Conservation (phyloP, 176 grass and related monocot genomes). For the Pharus latifolius region DNA sequence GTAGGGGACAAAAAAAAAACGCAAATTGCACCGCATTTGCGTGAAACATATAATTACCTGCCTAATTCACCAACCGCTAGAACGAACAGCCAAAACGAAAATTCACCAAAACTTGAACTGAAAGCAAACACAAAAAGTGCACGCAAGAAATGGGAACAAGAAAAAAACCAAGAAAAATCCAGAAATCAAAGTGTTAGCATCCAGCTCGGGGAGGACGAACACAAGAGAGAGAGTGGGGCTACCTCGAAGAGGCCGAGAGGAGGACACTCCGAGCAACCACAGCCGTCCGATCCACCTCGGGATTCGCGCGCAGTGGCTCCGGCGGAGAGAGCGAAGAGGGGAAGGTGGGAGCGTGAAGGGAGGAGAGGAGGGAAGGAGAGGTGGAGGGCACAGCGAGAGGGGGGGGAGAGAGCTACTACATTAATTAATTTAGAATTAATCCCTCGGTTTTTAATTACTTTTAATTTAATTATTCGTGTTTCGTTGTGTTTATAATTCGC, state of each 20-base stretch:
- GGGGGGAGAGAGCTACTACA: constrained; percentile 2
- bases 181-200: neutral
- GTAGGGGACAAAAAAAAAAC: neutral
- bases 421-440: neutral
- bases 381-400: constrained; percentile 13
- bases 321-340: constrained; percentile 8
- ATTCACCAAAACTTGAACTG: neutral
- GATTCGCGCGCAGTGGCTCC: constrained; percentile 19
- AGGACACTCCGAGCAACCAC: neutral
- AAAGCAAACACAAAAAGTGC: neutral
- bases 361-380: neutral
- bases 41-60: neutral
- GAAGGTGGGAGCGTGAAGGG: constrained; percentile 14
- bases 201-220: neutral
- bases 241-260: constrained; percentile 1
- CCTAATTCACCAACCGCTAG: neutral
- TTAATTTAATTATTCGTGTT: neutral
- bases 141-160: neutral
- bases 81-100: neutral
- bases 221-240: neutral
- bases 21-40: neutral
- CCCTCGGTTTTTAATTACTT: constrained; percentile 2
- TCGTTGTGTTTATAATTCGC: neutral
- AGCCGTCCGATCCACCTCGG: constrained; percentile 30
- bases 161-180: neutral